A percentile compares a stretch with the other conserved stretches of the same genome.
Conservation (phyloP, 495 filamentous ascomycete genomes). For the Penicillium ucsense region DNA sequence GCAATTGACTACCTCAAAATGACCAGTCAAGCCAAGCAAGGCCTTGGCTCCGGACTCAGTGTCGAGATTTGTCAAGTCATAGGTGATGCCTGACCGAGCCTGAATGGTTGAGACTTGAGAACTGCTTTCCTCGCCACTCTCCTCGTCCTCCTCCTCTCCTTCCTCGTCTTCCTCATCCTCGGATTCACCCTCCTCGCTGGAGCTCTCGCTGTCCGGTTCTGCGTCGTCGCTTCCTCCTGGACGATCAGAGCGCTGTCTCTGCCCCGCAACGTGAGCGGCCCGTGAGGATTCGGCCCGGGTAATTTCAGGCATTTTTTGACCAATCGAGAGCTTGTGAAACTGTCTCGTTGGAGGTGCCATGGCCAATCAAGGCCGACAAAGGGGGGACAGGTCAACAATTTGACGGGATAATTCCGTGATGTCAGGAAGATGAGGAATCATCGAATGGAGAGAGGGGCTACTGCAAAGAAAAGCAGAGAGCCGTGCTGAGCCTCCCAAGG, state of each 20-base stretch:
- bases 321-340: constrained; percentile 31
- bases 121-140: constrained; percentile 13
- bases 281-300: constrained; percentile 15
- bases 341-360: constrained; percentile 37
- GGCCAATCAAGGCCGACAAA: constrained; percentile 3
- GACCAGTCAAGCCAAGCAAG: constrained; percentile 25
- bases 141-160: constrained; percentile 6
- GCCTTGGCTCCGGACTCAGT: constrained; percentile 25
- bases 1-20: constrained; percentile 30
- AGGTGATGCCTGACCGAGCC: constrained; percentile 32
- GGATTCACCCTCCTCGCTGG: constrained; percentile 8
- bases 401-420: background rate
- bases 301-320: constrained; percentile 20
- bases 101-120: constrained; percentile 15
- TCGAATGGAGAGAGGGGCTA: background rate
- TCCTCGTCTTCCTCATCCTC: constrained; percentile 12
- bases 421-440: too few species aligned
- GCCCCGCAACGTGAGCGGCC: constrained; percentile 11
- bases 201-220: constrained; percentile 5
- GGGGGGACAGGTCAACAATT: constrained; percentile 1
- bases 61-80: constrained; percentile 30
- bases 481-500: constrained; percentile 3
- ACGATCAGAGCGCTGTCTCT: constrained; percentile 1
- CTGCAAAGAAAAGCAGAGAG: background rate
- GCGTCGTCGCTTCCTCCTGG: constrained; percentile 13